Base-by-base conservation (phyloP, 108 stramenopile genomes). In the Fragilariopsis cylindrus region DNA sequence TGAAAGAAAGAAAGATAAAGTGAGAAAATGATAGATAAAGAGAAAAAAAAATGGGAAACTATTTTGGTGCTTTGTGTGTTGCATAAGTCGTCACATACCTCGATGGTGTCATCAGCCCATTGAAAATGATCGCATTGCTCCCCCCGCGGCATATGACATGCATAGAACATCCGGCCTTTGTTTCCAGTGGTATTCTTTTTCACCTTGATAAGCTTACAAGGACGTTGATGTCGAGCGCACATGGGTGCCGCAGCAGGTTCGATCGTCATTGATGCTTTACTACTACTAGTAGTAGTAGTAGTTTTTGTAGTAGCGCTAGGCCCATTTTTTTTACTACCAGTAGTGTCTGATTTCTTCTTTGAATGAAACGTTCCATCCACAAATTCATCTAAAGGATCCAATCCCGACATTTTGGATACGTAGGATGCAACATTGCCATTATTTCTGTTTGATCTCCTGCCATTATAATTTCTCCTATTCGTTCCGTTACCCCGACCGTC, bases 71-170 rank as follows among this genome's bases (percentile, higher is more conserved):
- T 47, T 15, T 8, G 0, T n/a, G 44, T 18, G 57, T 15, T 48
- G 12, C 13, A 57, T 19, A 42, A 19, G 58, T 75, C 43, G 41
- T 60, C 48, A 60, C 75, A 73, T 73, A 73, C 81, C 60, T 88
- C 85, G 18, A 84, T 40, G 1, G 93, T 92, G 73, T 96, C 96
- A 56, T 95, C 93, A 7, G 84, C 87, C 96, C 96, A 96, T 76
- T 91, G 72, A 83, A 96, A 96, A 72, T 84, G 87, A 60, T 96
- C 85, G 72, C 96, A 96, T 63, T 94, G 88, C 52, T 96, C 93
- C 15, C 92, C 96, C 44, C 80, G 78, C 1, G 93, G 92, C 85
- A 94, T 79, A 12, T 88, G 81, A 71, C 96, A 96, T 5, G 79
- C 89, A 81, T 85, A 95, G 72, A 96, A 96, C 63, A 90, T 88